Evolutionary conservation across 2,329 filamentous ascomycete genomes (phyloP), one percentile per base, ranked within the genome.

Genomic region (Fusarium dlaminii): DNA sequence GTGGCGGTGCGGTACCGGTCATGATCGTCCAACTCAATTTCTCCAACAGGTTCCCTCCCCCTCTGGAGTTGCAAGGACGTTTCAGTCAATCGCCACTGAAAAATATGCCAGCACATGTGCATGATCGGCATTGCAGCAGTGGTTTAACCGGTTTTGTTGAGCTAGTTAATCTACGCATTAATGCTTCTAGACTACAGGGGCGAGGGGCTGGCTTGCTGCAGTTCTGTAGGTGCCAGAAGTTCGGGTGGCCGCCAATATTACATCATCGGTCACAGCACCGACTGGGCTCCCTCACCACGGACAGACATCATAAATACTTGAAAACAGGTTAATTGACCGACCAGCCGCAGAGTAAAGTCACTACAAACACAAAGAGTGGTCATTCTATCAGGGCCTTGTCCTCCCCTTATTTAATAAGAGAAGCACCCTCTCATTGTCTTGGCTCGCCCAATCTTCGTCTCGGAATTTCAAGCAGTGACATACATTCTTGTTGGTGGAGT

Each of bases 211-310:
- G 22, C 51, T 48, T 57, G 24, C 32, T 57, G 56, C 30, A 69
- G 58, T 27, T 59, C 68, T 72, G 64, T 61, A 72, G 43, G 68
- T 69, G 67, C 70, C 57, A 60, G 52, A 63, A 60, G 48, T 58
- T 71, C 46, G 30, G 66, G 52, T 73, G 48, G 72, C 57, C 58
- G 56, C 52, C 27, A 40, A 30, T 63, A 76, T 79, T 79, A 79
- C 77, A 78, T 79, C 77, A 79, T 79, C 55, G 72, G 49, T 61
- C 59, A 58, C 57, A 66, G 52, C 42, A 52, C 49, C 37, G 32
- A 46, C 59, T 30, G 32, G 73, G 73, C 73, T 75, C 59, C 73
- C 73, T 75, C 73, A 73, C 61, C 66, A n/a, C 52, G 65, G 61
- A 27, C 46, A 58, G 55, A 36, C 58, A 68, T 66, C 72, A 75